Evolutionary conservation across 495 filamentous ascomycete species (phyloP), one percentile per base, ranked within the genome.

Genomic region (Trypethelium eluteriae): DNA sequence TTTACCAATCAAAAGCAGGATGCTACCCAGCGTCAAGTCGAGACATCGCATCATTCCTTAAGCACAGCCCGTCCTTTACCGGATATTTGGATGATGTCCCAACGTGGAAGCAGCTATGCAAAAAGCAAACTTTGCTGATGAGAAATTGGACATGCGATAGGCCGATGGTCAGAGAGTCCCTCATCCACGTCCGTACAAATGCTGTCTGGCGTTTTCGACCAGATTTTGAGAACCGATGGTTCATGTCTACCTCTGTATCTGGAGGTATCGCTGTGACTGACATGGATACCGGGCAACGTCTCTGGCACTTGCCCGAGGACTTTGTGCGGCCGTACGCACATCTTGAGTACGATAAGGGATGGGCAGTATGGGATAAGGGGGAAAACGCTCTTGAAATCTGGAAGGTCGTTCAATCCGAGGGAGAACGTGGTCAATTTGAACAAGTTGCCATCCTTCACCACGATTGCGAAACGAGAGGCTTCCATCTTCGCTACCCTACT

Each of bases 341-440:
- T 64, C 66, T 72, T 2, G 70, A 72, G 39, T 72, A 72, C 50
- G 39, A 69, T 12, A 59, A 72, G 38, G 70, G 70, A 3, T 66
- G 38, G 38, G 63, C 64, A 18, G 67, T 65, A 11, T 72, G 47
- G 35, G 68, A 70, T 38, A 59, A 64, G 5, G 38, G 67, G 18
- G 68, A 65, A 12, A 59, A 72, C 14, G 59, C 62, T 18, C 14
- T 72, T 3, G 68, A 69, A 57, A 56, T 72, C 5, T 72, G 70
- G 70, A 34, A 14, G 53, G 32, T 32, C 32, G 53, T 36, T 7
- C 64, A 66, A 25, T 61, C 65, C 2, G 66, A 66, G 50, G 16
- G 44, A 18, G 64, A 67, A 35, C 62, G 70, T 10, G 68, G 70
- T 12, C 61, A 63, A 12, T 72, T 70, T 62, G 41, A 61, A 35